phyloP scores from a whole-genome alignment of 1,139 yeast genomes.

The Zygoascus sp. region DNA sequence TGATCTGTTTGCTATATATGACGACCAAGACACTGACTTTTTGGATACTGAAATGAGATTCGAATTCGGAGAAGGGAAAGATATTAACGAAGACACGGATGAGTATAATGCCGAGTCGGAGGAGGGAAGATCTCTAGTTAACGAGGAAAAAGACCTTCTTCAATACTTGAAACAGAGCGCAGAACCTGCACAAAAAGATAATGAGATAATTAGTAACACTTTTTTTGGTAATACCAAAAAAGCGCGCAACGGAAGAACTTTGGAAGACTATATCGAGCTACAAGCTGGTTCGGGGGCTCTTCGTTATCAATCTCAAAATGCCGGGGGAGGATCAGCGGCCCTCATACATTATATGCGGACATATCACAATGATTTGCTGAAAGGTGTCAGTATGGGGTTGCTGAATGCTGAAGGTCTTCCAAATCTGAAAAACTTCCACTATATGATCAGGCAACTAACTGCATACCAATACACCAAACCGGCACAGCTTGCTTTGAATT shows the following conservation, averaged over 20 bases:
- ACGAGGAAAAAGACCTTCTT: background rate
- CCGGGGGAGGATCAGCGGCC: conserved; percentile 12
- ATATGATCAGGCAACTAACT: conserved; percentile 23
- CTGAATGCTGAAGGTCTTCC: conserved; percentile 23
- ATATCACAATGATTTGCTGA: conserved; percentile 17
- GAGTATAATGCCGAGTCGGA: background rate
- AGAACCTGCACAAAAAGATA: background rate
- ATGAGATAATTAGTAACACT: background rate
- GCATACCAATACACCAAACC: conserved; percentile 23
- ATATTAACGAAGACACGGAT: background rate
- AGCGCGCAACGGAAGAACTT: background rate
- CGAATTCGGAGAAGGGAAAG: conserved; percentile 15
- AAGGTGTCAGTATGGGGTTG: conserved; percentile 14
- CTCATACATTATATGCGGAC: conserved; percentile 12
- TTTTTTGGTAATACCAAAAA: background rate
- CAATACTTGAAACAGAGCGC: background rate
- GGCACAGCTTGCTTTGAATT: conserved; percentile 27
- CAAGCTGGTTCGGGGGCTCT: conserved; percentile 15
- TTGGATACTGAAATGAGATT: conserved; percentile 21
- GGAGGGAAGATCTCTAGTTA: background rate
- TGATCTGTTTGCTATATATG: conserved; percentile 27
- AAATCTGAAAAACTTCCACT: conserved; percentile 23
- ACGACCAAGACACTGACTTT: conserved; percentile 24
- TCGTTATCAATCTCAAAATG: conserved; percentile 10
- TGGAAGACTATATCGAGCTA: conserved; percentile 18